Percentiles rank a stretch among this genome's conserved stretches.
phyloP scores from a whole-genome alignment of 306 rosid species.

The Corylus heterophylla region DNA sequence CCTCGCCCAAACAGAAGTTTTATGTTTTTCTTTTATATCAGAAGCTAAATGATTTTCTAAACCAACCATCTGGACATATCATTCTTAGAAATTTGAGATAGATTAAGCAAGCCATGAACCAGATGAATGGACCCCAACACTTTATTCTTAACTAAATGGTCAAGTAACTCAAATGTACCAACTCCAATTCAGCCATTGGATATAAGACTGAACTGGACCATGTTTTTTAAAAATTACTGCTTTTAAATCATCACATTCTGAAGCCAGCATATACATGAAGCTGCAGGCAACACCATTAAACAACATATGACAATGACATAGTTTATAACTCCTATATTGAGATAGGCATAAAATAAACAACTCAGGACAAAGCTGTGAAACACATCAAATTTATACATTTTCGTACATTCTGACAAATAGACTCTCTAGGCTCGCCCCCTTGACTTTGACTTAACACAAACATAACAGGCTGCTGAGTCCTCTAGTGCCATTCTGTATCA shows the following conservation, averaged over 20 bases:
- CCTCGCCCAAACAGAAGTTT: background rate
- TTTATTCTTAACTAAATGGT: too few species aligned
- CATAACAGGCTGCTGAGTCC: background rate
- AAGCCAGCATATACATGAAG: too few species aligned
- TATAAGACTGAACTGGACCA: background rate
- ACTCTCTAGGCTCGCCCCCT: background rate
- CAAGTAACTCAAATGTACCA: too few species aligned
- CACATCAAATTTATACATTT: background rate
- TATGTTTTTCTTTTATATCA: background rate
- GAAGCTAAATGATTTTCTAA: background rate
- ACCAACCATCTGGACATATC: too few species aligned
- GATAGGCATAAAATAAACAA: too few species aligned
- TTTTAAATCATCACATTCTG: background rate
- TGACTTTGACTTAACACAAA: background rate
- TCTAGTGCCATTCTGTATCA: background rate
- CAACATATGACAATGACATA: too few species aligned
- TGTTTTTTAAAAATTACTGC: background rate
- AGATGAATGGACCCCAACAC: too few species aligned
- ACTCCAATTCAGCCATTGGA: background rate
- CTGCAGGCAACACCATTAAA: too few species aligned
- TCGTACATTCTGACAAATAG: background rate
- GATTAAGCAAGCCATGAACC: too few species aligned
- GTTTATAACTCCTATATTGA: too few species aligned
- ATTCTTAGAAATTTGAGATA: too few species aligned
- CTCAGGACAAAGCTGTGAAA: background rate